Evolutionary conservation across 2,329 filamentous ascomycete species (phyloP).

Genomic region (Neodidymelliopsis sp.): DNA sequence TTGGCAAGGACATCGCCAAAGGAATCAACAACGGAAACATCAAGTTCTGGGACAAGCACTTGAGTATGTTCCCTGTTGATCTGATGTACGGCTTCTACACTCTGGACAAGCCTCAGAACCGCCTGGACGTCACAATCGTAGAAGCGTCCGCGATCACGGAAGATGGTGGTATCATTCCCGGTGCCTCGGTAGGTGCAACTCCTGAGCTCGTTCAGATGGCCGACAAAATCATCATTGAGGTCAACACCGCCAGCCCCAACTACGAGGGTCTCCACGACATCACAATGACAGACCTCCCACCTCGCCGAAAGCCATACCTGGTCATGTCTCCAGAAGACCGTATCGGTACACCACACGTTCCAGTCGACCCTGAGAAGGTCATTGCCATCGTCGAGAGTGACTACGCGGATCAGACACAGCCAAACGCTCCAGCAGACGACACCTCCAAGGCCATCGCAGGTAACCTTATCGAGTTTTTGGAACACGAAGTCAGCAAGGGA

Average conservation of each 20-base stretch:
- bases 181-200: conserved; percentile 83
- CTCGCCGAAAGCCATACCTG: conserved; percentile 81
- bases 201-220: conserved; percentile 90
- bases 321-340: conserved; percentile 87
- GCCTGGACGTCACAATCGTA: conserved; percentile 82
- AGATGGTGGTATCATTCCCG: conserved; percentile 87
- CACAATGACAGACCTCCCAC: conserved; percentile 85
- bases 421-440: conserved; percentile 79
- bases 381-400: conserved; percentile 85
- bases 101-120: conserved; percentile 75
- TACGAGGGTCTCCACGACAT: conserved; percentile 90
- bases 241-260: conserved; percentile 84
- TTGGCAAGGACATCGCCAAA: conserved; percentile 88
- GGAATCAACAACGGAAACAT: conserved; percentile 89
- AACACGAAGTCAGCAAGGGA: conserved; percentile 82
- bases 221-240: conserved; percentile 91
- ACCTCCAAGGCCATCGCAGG: conserved; percentile 74
- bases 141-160: conserved; percentile 88
- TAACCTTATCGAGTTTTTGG: conserved; percentile 84
- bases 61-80: conserved; percentile 91
- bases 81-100: conserved; percentile 87
- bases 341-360: conserved; percentile 83
- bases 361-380: conserved; percentile 83
- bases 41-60: conserved; percentile 92
- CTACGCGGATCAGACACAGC: conserved; percentile 78